Evolutionary conservation across 2,329 filamentous ascomycete genomes (phyloP).

Genomic region (Clarireedia homoeocarpa): DNA sequence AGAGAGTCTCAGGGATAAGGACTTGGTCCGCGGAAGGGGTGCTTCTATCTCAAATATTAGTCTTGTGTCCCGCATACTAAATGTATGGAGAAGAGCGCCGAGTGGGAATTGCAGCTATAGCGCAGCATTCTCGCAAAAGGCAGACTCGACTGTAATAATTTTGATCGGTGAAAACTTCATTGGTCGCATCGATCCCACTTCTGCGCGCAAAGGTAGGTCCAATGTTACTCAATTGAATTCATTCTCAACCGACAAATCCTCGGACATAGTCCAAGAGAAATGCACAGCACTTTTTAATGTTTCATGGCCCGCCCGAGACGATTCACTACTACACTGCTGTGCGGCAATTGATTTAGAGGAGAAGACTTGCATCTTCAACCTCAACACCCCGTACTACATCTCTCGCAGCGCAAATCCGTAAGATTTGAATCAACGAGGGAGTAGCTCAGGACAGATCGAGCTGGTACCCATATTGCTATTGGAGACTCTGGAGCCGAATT

Average conservation of each 20-base stretch:
- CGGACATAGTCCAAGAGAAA: conserved; percentile 43
- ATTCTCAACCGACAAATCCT: conserved; percentile 75
- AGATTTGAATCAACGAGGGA: conserved; percentile 48
- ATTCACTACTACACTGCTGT: conserved; percentile 26
- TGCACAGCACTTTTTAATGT: conserved; percentile 26
- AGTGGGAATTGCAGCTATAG: conserved; percentile 86
- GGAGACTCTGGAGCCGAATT: conserved; percentile 32
- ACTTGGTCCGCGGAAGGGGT: conserved; percentile 93
- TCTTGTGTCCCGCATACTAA: conserved; percentile 59
- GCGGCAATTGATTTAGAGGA: conserved; percentile 70
- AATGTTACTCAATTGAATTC: conserved; percentile 20
- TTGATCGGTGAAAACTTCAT: conserved; percentile 64
- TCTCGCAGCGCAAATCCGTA: conserved; percentile 47
- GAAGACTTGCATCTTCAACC: conserved; percentile 61
- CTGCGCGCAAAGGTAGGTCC: conserved; percentile 14
- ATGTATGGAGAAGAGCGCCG: conserved; percentile 64
- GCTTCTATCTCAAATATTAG: conserved; percentile 73
- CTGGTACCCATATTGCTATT: conserved; percentile 49
- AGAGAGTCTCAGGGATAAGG: conserved; percentile 96
- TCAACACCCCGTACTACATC: conserved; percentile 66
- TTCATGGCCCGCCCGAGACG: conserved; percentile 13
- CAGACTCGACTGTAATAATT: conserved; percentile 69
- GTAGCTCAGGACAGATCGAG: conserved; percentile 66
- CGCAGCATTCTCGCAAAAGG: conserved; percentile 85
- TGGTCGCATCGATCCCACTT: conserved; percentile 21